phyloP scores from a whole-genome alignment of 2,329 filamentous ascomycete genomes.

The Neopestalotiopsis sp. region DNA sequence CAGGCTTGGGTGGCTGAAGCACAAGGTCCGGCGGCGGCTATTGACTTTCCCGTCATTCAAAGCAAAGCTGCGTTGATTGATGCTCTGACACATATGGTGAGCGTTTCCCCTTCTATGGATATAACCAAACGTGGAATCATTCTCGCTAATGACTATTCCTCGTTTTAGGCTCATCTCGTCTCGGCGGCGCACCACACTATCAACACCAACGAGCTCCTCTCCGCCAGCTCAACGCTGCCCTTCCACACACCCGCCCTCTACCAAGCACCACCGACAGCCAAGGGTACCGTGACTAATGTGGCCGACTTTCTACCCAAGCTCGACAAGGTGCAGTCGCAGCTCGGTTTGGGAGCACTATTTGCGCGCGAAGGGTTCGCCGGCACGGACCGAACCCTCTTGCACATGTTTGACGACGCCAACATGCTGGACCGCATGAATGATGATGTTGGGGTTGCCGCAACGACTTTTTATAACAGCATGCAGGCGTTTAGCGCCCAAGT shows the following conservation, averaged over 20 bases:
- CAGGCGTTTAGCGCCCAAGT: neutral
- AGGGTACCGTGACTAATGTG: constrained; percentile 40
- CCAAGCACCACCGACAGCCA: constrained; percentile 41
- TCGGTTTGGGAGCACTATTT: constrained; percentile 44
- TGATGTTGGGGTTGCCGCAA: neutral
- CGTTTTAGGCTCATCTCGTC: constrained; percentile 38
- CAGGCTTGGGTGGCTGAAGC: constrained; percentile 50
- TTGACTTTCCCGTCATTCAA: constrained; percentile 46
- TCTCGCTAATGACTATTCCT: too few relatives aligned
- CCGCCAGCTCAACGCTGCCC: constrained; percentile 42
- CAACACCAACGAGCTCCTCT: constrained; percentile 46
- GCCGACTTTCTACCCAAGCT: constrained; percentile 40
- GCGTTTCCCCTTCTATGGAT: too few relatives aligned
- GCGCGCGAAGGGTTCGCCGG: constrained; percentile 43
- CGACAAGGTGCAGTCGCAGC: constrained; percentile 39
- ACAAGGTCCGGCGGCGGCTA: constrained; percentile 37
- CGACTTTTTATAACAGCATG: neutral
- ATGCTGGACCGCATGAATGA: constrained; percentile 25
- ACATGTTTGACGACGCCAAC: constrained; percentile 44
- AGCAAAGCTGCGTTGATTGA: constrained; percentile 24
- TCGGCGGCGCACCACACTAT: constrained; percentile 45
- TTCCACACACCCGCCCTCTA: constrained; percentile 48
- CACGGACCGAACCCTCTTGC: constrained; percentile 41
- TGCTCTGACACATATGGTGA: neutral
- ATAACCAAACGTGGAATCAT: too few relatives aligned